Evolutionary conservation across 495 filamentous ascomycete species (phyloP).

Genomic region (Penicillium soppii): DNA sequence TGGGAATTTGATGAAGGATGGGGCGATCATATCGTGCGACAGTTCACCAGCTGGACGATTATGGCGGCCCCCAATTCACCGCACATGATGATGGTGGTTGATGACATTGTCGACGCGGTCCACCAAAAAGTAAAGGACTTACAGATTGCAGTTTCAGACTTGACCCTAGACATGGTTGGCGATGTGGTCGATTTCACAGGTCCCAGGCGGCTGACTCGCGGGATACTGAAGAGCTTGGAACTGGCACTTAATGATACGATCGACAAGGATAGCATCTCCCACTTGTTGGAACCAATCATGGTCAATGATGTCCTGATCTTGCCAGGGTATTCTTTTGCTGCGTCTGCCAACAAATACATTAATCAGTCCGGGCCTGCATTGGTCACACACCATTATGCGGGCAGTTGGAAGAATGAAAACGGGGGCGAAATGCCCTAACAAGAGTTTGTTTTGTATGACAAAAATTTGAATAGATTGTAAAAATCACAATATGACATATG

Average conservation of each 20-base stretch:
- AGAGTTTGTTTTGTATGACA: too few relatives aligned
- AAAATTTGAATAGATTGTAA: too few relatives aligned
- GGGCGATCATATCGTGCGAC: background rate
- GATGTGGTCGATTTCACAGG: conserved; percentile 4
- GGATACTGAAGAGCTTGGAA: background rate
- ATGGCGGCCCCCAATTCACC: background rate
- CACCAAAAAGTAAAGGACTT: background rate
- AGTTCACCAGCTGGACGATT: conserved; percentile 6
- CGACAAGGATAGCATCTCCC: background rate
- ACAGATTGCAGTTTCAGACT: background rate
- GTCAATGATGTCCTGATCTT: conserved; percentile 1
- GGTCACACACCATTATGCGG: conserved; percentile 3
- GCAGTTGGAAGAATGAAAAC: conserved; percentile 3
- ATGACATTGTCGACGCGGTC: background rate
- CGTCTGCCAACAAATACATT: background rate
- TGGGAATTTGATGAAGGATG: conserved; percentile 2
- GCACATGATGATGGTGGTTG: background rate
- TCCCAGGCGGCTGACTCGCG: background rate
- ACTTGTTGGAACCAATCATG: background rate
- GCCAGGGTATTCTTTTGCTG: conserved; percentile 1
- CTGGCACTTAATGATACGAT: background rate
- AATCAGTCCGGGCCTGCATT: conserved; percentile 2
- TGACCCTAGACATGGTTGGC: background rate
- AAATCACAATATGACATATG: too few relatives aligned
- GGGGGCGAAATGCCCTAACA: conserved; percentile 3